Evolutionary conservation across 805 yeast species (phyloP).

Genomic region (Ascoidea asiatica): DNA sequence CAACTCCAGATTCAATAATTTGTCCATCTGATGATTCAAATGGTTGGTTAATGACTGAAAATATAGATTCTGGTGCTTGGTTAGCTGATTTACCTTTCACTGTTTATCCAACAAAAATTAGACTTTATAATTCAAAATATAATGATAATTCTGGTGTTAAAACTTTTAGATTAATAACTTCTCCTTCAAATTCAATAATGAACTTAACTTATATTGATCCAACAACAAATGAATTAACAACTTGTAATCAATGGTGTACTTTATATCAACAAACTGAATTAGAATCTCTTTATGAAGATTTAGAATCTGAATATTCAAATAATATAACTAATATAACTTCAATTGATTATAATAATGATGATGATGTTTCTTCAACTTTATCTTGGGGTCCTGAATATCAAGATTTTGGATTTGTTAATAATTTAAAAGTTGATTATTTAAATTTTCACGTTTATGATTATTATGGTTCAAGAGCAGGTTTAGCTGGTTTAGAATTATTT

Average conservation of each 20-base stretch:
- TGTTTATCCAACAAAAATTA: slow-evolving; percentile 53
- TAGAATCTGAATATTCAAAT: slow-evolving; percentile 1
- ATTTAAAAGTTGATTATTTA: slow-evolving; percentile 43
- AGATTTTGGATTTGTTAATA: slow-evolving; percentile 72
- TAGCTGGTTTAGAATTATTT: slow-evolving; percentile 62
- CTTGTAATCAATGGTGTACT: slow-evolving; percentile 90
- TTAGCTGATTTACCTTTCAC: slow-evolving; percentile 41
- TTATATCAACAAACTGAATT: slow-evolving; percentile 30
- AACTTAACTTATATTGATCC: slow-evolving; percentile 82
- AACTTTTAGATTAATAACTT: slow-evolving; percentile 57
- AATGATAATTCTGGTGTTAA: slow-evolving; percentile 36
- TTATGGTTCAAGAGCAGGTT: slow-evolving; percentile 56
- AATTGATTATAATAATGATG: slow-evolving; percentile 10
- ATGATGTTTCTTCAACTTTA: slow-evolving; percentile 22
- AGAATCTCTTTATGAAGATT: slow-evolving; percentile 14
- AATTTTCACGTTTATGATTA: slow-evolving; percentile 52
- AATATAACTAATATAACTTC: slow-evolving; percentile 14
- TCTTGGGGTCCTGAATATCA: slow-evolving; percentile 37
- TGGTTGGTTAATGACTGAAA: slow-evolving; percentile 39
- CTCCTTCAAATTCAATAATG: slow-evolving; percentile 83
- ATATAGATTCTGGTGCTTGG: slow-evolving; percentile 47
- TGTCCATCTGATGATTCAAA: slow-evolving; percentile 40
- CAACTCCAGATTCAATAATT: slow-evolving; percentile 24
- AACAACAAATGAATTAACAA: slow-evolving; percentile 32
- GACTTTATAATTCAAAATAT: slow-evolving; percentile 50